phyloP scores from a whole-genome alignment of 345 rosid genomes.

The Laguncularia racemosa region DNA sequence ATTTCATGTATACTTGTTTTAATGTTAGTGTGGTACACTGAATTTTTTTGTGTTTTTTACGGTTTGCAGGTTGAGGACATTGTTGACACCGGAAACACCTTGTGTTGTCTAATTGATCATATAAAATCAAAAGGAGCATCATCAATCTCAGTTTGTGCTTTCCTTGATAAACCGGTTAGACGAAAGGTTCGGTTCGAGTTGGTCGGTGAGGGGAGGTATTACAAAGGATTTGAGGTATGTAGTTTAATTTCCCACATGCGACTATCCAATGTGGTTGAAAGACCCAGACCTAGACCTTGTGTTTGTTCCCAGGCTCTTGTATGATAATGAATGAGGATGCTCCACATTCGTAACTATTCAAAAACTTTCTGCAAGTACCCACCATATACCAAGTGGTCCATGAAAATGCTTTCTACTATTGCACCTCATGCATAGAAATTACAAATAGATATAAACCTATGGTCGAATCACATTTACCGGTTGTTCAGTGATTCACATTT shows the following conservation, averaged over 20 bases:
- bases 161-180: constrained; percentile 69
- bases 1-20: not conserved
- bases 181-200: constrained; percentile 57
- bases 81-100: constrained; percentile 83
- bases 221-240: constrained; percentile 73
- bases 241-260: constrained; percentile 1
- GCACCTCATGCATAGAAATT: no score
- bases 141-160: constrained; percentile 77
- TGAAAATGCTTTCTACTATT: no score
- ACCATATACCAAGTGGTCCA: no score
- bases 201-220: constrained; percentile 76
- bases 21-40: no score
- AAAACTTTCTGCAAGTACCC: no score
- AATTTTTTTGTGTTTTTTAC: not conserved
- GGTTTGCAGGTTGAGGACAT: constrained; percentile 79
- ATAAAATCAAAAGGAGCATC: constrained; percentile 55
- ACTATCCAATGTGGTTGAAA: not conserved
- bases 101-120: constrained; percentile 47
- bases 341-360: no score
- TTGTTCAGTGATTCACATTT: no score
- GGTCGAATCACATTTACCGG: no score
- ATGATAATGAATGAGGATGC: not conserved
- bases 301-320: not conserved
- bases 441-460: no score
- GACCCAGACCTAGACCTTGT: no score